phyloP scores from a whole-genome alignment of 2,329 filamentous ascomycete species.

The Botrytis squamosa region DNA sequence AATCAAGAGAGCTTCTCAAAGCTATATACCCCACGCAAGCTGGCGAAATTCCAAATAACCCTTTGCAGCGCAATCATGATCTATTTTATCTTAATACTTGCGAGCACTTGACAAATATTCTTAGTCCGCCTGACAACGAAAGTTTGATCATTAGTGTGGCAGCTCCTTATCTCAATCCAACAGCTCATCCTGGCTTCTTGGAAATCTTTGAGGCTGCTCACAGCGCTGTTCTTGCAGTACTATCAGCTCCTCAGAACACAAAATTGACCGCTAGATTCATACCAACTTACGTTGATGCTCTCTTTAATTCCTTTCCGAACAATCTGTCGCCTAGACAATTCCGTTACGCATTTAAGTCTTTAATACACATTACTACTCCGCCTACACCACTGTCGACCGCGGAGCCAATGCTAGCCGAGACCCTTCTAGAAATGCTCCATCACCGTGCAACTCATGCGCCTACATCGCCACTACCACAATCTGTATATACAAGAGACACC shows the following conservation, averaged over 20 bases:
- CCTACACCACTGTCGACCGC: slow-evolving; percentile 60
- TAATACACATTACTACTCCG: slow-evolving; percentile 64
- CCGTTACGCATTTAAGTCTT: slow-evolving; percentile 66
- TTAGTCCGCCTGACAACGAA: slow-evolving; percentile 57
- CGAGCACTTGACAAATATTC: slow-evolving; percentile 64
- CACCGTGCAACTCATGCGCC: slow-evolving; percentile 58
- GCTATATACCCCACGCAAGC: slow-evolving; percentile 35
- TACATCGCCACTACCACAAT: slow-evolving; percentile 42
- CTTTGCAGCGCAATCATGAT: slow-evolving; percentile 63
- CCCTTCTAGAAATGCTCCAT: slow-evolving; percentile 62
- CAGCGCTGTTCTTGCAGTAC: slow-evolving; percentile 65
- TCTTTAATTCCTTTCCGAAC: slow-evolving; percentile 65
- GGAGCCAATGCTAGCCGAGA: slow-evolving; percentile 63
- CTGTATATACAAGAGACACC: slow-evolving; percentile 31
- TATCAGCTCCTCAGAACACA: slow-evolving; percentile 63
- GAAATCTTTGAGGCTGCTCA: slow-evolving; percentile 73
- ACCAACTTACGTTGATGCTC: slow-evolving; percentile 66
- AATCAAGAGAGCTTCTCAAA: slow-evolving; percentile 58
- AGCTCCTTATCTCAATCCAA: slow-evolving; percentile 59
- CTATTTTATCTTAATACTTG: slow-evolving; percentile 72
- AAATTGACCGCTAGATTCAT: slow-evolving; percentile 60
- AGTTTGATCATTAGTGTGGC: slow-evolving; percentile 60
- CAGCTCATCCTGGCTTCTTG: slow-evolving; percentile 47
- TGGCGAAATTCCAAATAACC: slow-evolving; percentile 60
- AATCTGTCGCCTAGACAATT: slow-evolving; percentile 68